phyloP scores from a whole-genome alignment of 148 eudicot species.

The Cornus suecica region DNA sequence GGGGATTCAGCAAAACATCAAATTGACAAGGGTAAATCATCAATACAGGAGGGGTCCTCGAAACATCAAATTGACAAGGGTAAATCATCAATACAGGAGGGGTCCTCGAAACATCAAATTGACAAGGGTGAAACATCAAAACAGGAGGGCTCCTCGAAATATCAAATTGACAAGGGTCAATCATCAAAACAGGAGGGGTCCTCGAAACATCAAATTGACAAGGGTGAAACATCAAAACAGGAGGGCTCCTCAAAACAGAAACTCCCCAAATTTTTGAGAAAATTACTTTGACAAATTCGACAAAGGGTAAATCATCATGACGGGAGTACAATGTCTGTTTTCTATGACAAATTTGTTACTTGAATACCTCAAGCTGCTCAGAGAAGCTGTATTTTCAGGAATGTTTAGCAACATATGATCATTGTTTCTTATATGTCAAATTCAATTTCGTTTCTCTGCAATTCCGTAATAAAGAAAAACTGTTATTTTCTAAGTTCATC shows the following conservation, averaged over 20 bases:
- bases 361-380: slow-evolving; percentile 9
- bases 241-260: slow-evolving; percentile 6
- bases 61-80: slow-evolving; percentile 25
- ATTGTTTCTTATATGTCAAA: not conserved
- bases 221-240: too few species aligned
- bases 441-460: not conserved
- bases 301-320: too few species aligned
- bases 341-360: not conserved
- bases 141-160: too few species aligned
- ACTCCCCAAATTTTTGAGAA: too few species aligned
- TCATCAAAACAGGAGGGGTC: too few species aligned
- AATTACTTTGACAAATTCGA: too few species aligned
- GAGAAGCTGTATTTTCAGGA: not conserved
- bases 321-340: not conserved
- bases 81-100: slow-evolving; percentile 23
- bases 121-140: slow-evolving; percentile 34
- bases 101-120: too few species aligned
- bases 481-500: too few species aligned
- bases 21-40: slow-evolving; percentile 45
- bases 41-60: too few species aligned
- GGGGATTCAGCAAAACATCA: too few species aligned
- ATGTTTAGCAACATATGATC: slow-evolving; percentile 7
- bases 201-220: slow-evolving; percentile 28
- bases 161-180: too few species aligned
- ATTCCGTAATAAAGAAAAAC: too few species aligned